phyloP scores from a whole-genome alignment of 805 yeast species.

The Schwanniomyces polymorphus region DNA sequence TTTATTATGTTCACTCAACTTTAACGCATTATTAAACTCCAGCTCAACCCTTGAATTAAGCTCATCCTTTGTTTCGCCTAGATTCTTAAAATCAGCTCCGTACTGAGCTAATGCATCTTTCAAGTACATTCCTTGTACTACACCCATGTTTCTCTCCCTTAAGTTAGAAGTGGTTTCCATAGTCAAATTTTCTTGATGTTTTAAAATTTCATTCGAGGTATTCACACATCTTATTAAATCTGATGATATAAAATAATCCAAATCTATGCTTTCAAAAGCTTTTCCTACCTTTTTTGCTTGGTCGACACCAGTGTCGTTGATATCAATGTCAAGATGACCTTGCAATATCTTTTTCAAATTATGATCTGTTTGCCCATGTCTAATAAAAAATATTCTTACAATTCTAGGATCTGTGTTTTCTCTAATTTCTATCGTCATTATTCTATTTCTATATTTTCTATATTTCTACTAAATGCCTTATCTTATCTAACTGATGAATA shows the following conservation, averaged over 20 bases:
- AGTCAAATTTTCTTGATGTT: slow-evolving; percentile 12
- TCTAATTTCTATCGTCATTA: slow-evolving; percentile 6
- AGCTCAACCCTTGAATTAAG: slow-evolving; percentile 49
- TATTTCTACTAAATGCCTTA: neutral
- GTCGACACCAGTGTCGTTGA: slow-evolving; percentile 58
- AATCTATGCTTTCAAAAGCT: slow-evolving; percentile 33
- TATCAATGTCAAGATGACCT: slow-evolving; percentile 69
- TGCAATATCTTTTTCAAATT: slow-evolving; percentile 70
- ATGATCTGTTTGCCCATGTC: slow-evolving; percentile 86
- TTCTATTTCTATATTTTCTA: neutral
- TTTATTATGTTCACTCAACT: slow-evolving; percentile 29
- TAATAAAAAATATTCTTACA: slow-evolving; percentile 58
- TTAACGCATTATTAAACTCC: slow-evolving; percentile 46
- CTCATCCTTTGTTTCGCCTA: slow-evolving; percentile 59
- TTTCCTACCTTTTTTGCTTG: slow-evolving; percentile 63
- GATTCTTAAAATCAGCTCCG: slow-evolving; percentile 58
- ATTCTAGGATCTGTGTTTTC: slow-evolving; percentile 34
- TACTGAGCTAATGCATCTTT: slow-evolving; percentile 62
- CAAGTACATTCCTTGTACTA: slow-evolving; percentile 70
- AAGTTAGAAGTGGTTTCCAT: slow-evolving; percentile 41
- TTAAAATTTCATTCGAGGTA: slow-evolving; percentile 50
- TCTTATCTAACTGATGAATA: neutral
- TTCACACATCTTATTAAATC: slow-evolving; percentile 61
- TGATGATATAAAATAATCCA: slow-evolving; percentile 52
- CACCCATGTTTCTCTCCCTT: slow-evolving; percentile 78